phyloP scores from a whole-genome alignment of 257 asterid species.

The Fraxinus anomala region DNA sequence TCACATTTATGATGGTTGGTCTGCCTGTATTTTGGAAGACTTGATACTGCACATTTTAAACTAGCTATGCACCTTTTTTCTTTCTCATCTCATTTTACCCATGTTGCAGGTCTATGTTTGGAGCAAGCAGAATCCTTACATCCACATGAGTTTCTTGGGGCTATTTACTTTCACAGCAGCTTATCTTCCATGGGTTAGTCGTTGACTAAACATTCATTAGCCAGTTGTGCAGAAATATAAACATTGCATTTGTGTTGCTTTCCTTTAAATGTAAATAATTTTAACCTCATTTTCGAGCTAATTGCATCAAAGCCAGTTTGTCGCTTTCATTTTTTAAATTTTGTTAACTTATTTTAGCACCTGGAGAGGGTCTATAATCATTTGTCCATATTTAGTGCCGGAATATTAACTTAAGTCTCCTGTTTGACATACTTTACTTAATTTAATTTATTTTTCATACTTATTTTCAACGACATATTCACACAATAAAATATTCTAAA shows the following conservation, averaged over 20 bases:
- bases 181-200: constrained; percentile 96
- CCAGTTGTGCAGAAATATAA: not conserved
- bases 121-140: constrained; percentile 98
- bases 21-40: constrained; percentile 18
- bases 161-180: constrained; percentile 98
- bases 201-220: constrained; percentile 14
- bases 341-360: not conserved
- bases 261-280: constrained; percentile 1
- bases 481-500: no score
- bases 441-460: no score
- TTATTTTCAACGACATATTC: no score
- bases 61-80: constrained; percentile 9
- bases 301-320: not conserved
- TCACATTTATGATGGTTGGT: constrained; percentile 98
- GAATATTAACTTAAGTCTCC: not conserved
- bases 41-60: not conserved
- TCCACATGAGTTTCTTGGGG: constrained; percentile 99
- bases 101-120: constrained; percentile 86
- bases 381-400: constrained; percentile 8
- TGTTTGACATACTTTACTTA: no score
- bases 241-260: constrained; percentile 14
- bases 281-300: not conserved
- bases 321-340: not conserved
- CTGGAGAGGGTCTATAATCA: constrained; percentile 8
- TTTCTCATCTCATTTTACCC: constrained; percentile 8